Base-by-base conservation (phyloP, 352 stramenopile genomes). In the Phytophthora chlamydospora region DNA sequence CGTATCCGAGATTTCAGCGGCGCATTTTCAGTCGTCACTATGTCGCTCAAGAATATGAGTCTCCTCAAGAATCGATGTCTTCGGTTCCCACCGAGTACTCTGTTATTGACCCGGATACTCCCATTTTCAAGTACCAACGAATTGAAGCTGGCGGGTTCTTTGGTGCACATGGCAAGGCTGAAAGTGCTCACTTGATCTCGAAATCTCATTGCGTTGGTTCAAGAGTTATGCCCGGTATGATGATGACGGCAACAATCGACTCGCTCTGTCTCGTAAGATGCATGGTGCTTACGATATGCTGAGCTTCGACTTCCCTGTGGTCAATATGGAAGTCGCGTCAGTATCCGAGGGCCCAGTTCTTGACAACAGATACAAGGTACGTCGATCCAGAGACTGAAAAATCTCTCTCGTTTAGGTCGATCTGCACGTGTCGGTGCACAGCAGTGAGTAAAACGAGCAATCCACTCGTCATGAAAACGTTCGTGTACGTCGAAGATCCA, bases 261-360 rank as follows among this genome's bases (percentile, higher is more conserved):
- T 47, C 11, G 41, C 41, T 3, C 21, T 47, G 17, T 47, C 41
- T 19, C 41, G 21, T 32, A 21, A 34, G 21, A 47, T 47, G 41
- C 16, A 47, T 47, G 41, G 21, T 17, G 41, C 12, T 34, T 47
- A 47, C 19, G 11, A 47, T 47, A n/a, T 2, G 1, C 41, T 47
- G 21, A 5, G 11, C 5, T 47, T 47, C 11, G 41, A 34, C 41
- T 34, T 34, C 21, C 41, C 21, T 47, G 41, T 47, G 21, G 11
- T 47, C 41, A 33, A 33, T 9, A 47, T 47, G 6, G 41, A 47
- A 47, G 41, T 47, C 41, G n/a, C n/a, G n/a, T n/a, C n/a, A n/a
- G n/a, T n/a, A n/a, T n/a, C n/a, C n/a, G n/a, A n/a, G n/a, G n/a
- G n/a, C n/a, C n/a, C 19, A n/a, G 16, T 47, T 47, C 12, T 47